Evolutionary conservation across 1,284 basidiomycete genomes (phyloP).

Genomic region (Abortiporus biennis): DNA sequence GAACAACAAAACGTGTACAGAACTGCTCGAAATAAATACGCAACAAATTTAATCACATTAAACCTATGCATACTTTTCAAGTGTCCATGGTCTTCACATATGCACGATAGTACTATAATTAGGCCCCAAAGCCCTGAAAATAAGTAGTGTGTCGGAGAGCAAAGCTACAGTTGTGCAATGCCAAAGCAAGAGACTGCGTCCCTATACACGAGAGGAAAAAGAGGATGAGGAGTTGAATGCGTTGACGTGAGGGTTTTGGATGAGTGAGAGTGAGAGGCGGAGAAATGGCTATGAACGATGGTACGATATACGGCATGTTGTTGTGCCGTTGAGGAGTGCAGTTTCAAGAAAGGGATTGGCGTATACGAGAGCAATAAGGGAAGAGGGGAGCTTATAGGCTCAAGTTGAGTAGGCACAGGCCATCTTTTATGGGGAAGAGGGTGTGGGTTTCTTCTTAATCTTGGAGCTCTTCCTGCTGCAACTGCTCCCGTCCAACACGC

Average conservation of each 20-base stretch:
- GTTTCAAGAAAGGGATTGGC: neutral
- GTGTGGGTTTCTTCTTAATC: constrained; percentile 17
- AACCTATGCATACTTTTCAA: constrained; percentile 17
- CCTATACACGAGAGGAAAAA: neutral
- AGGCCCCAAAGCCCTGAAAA: constrained; percentile 4
- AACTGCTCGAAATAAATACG: too few species aligned
- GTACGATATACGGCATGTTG: too few species aligned
- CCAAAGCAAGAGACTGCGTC: constrained; percentile 1
- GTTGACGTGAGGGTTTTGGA: constrained; percentile 3
- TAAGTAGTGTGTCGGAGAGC: constrained; percentile 1
- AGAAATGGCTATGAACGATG: too few species aligned
- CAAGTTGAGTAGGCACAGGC: too few species aligned
- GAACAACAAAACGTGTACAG: too few species aligned
- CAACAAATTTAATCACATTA: constrained; percentile 16
- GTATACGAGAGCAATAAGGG: neutral
- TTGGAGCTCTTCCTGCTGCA: constrained; percentile 46
- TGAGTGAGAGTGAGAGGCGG: too few species aligned
- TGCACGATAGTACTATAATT: constrained; percentile 10
- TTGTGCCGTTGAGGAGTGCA: too few species aligned
- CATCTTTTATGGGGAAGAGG: too few species aligned
- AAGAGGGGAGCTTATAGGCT: too few species aligned
- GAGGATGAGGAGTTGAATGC: too few species aligned
- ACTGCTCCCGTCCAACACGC: constrained; percentile 74
- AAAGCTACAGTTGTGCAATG: neutral
- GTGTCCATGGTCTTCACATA: constrained; percentile 14